Evolutionary conservation across 2,329 filamentous ascomycete genomes (phyloP), one percentile per base, ranked within the genome.

Genomic region (Colletotrichum viniferum): DNA sequence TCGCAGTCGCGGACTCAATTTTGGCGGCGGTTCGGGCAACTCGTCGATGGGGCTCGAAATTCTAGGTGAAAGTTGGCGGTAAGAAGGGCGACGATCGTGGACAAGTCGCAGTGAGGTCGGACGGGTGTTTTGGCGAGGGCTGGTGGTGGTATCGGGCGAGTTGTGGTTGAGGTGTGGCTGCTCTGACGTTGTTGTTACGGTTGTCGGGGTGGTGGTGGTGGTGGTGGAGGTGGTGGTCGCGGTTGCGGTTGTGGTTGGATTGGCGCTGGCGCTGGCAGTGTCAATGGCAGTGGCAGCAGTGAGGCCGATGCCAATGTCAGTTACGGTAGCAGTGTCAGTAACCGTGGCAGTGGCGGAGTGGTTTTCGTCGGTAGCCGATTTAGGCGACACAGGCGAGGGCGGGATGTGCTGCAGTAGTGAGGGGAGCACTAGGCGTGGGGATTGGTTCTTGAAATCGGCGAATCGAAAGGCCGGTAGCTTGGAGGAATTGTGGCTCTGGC

Each of bases 401-500:
- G 84, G 85, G 76, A 84, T 81, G 75, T 82, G 81, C 38, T 82
- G 83, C 76, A 82, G 83, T 73, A 83, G 79, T 72, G 62, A 84
- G 80, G 68, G 72, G 66, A 67, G 75, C 69, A 55, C 69, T 60
- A 71, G 80, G 81, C 61, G 73, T 76, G 70, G 56, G 65, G 60
- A 71, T 66, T 70, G 84, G 81, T 63, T 83, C 74, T 84, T 85
- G 71, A 83, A 83, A 82, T 90, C 89, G 77, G 85, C 87, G 79
- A 89, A 89, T 74, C 89, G 89, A 81, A 88, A 90, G 26, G 89
- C 86, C 32, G 90, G 89, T 77, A 90, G 82, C 79, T 90, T 91
- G 76, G 89, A 91, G 52, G 88, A 87, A 79, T 86, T 90, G 81
- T 90, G 87, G 80, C 81, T 88, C 77, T 88, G 88, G 70, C 89